These are phyloP conservation scores for Zygoascus ofunaensis DNA, from an alignment of 805 yeast genomes.

Conservation along the genomic window DNA sequence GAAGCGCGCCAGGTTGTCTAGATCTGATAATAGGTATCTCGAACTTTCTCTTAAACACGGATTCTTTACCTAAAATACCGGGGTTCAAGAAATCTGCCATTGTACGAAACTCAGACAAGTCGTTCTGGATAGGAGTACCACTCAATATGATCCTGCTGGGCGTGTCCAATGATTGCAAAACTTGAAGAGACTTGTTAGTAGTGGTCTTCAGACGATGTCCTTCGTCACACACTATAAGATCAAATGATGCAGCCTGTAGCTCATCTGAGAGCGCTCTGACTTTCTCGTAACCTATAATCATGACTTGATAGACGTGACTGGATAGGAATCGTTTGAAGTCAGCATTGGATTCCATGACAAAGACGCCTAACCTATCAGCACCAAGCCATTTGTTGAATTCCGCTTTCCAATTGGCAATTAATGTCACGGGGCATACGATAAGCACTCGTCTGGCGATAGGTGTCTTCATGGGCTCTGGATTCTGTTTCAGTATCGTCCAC, in stretches of 20 bases:
- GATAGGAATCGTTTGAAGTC: conserved; percentile 47
- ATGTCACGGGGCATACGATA: conserved; percentile 85
- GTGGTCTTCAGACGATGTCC: conserved; percentile 83
- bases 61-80: conserved; percentile 58
- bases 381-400: conserved; percentile 90
- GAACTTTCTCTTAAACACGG: conserved; percentile 39
- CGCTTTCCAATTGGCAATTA: conserved; percentile 76
- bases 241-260: conserved; percentile 34
- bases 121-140: conserved; percentile 94
- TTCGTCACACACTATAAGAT: conserved; percentile 83
- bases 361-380: conserved; percentile 50
- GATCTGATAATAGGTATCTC: conserved; percentile 65
- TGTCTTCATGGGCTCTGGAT: conserved; percentile 24
- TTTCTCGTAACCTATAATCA: conserved; percentile 84
- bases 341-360: conserved; percentile 50
- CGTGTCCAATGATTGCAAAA: conserved; percentile 47
- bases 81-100: conserved; percentile 81
- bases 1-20: conserved; percentile 53
- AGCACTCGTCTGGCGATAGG: conserved; percentile 49
- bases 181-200: conserved; percentile 60
- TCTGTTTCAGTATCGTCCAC: conserved; percentile 62
- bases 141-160: conserved; percentile 57
- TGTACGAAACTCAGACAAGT: conserved; percentile 70
- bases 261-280: conserved; percentile 43
- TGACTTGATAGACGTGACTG: conserved; percentile 68